Evolutionary conservation across 257 asterid species (phyloP).

Genomic region (Solanum chmielewskii): DNA sequence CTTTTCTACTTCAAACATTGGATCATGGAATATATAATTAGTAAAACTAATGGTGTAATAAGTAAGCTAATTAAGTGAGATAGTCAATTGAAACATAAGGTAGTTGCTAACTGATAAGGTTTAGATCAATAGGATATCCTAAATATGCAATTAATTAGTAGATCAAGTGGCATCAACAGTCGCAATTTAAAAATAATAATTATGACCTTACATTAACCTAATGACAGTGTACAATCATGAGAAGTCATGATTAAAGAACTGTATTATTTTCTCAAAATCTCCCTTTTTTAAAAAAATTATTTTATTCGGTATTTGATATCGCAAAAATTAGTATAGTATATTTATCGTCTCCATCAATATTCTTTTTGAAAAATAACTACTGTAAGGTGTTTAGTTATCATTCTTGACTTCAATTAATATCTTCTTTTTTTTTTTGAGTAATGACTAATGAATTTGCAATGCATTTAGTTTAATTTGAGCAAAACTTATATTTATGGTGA

Average conservation of each 20-base stretch:
- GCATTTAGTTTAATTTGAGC: not conserved
- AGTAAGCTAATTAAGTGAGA: not conserved
- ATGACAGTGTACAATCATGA: not conserved
- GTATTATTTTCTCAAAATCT: not conserved
- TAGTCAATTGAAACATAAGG: not conserved
- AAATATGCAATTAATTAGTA: not conserved
- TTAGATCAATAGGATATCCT: not conserved
- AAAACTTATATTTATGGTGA: too few species aligned
- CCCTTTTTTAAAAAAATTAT: too few species aligned
- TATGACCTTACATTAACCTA: not conserved
- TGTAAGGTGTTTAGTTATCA: not conserved
- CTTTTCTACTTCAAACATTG: not conserved
- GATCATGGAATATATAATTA: not conserved
- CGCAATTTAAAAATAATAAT: not conserved
- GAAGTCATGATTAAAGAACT: not conserved
- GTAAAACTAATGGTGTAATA: not conserved
- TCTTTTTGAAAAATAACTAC: not conserved
- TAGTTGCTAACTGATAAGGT: not conserved
- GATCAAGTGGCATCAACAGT: not conserved
- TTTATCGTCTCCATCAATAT: not conserved
- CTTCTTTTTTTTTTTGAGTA: not conserved
- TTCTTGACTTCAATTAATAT: not conserved
- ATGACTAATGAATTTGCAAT: not conserved
- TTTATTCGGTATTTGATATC: not conserved
- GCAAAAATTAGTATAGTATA: not conserved